Evolutionary conservation across 352 stramenopile genomes (phyloP).

Genomic region (Globisporangium recalcitrans): DNA sequence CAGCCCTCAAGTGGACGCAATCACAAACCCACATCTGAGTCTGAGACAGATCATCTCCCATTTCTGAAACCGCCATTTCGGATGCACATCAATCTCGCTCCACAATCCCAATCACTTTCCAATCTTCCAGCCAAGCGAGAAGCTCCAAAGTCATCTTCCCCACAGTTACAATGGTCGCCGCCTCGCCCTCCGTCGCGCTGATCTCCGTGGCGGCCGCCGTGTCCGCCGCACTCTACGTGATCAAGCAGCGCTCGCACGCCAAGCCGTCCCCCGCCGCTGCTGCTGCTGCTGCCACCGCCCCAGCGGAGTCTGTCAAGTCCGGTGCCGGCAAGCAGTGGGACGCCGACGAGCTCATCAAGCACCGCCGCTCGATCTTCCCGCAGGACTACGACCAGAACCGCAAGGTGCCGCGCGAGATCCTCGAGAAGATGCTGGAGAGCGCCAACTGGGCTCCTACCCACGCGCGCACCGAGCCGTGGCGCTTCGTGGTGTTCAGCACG

Average conservation of each 20-base stretch:
- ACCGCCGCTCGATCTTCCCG: slow-evolving; percentile 71
- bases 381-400: slow-evolving; percentile 54
- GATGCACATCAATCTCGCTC: not conserved
- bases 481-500: slow-evolving; percentile 66
- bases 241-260: slow-evolving; percentile 26
- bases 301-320: slow-evolving; percentile 17
- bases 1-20: not conserved
- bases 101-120: slow-evolving; percentile 1
- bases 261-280: slow-evolving; percentile 8
- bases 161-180: slow-evolving; percentile 13
- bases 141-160: not conserved
- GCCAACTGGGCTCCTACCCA: slow-evolving; percentile 84
- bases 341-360: slow-evolving; percentile 68
- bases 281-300: slow-evolving; percentile 1
- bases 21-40: slow-evolving; percentile 4
- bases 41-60: not conserved
- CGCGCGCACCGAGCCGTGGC: slow-evolving; percentile 73
- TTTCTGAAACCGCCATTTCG: not conserved
- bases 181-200: slow-evolving; percentile 21
- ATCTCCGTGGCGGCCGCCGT: slow-evolving; percentile 31
- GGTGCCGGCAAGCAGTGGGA: slow-evolving; percentile 42
- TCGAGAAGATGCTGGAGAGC: slow-evolving; percentile 70
- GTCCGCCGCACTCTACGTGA: slow-evolving; percentile 28
- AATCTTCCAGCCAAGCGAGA: not conserved
- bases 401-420: slow-evolving; percentile 42